Base-by-base conservation (phyloP, 805 yeast genomes). In the Nakazawaea ishiwadae region DNA sequence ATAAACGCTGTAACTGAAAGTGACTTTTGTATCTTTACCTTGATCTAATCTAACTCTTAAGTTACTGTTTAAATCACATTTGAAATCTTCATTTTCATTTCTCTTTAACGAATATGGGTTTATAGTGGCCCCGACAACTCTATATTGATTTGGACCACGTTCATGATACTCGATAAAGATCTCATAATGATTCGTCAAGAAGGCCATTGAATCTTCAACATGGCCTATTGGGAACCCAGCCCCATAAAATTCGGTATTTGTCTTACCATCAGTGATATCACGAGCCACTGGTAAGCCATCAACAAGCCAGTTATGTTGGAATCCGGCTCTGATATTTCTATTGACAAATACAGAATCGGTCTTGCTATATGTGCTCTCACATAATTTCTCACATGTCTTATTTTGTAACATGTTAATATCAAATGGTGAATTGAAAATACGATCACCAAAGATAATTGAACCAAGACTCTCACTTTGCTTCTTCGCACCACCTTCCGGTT, bases 241-340 rank as follows among this genome's bases (percentile, higher is more conserved):
- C 27, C 89, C 84, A 56, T 84, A 85, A 56, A 81, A 85, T 26
- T 70, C 69, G 4, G 80, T 51, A 9, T 77, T 54, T 4, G 91
- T 81, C 52, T 76, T 73, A 41, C 59, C 57, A 53, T 85, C 91
- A 36, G 60, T 56, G 19, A 79, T 65, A 39, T 62, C 56, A 53
- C 75, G 79, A 4, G 96, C 96, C 5, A 89, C 95, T 9, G 99
- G 99, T 51, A 93, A 75, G 2, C 97, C 97, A 59, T 93, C 99
- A 44, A 93, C 66, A 40, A 90, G 69, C 98, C 98, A 91, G 59
- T 91, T 91, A 62, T 87, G 86, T 55, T 73, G 77, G 60, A 86
- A 93, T 2, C 89, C 90, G 36, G 90, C 87, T 49, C 80, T 72
- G 50, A 93, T 84, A 54, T 84, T 76, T 53, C 84, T 73, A 56